Percentiles rank a stretch among this genome's conserved stretches.
Conservation (phyloP, 257 asterid species). For the Verbena officinalis region DNA sequence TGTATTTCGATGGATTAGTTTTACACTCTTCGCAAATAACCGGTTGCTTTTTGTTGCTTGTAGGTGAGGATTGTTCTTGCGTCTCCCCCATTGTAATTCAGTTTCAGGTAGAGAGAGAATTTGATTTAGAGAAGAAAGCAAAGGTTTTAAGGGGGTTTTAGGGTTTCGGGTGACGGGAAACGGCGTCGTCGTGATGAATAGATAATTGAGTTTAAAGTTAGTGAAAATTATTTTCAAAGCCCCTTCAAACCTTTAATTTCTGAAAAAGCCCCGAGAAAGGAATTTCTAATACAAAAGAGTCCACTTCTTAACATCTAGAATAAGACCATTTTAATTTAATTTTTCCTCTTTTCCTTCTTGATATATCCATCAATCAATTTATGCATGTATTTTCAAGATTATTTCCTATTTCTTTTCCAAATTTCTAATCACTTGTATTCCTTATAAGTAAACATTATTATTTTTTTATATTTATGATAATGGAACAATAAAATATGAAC, state of each 20-base stretch:
- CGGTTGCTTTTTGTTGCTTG: constrained; percentile 25
- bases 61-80: constrained; percentile 24
- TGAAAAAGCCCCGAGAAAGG: not conserved
- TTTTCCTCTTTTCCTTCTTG: too few relatives aligned
- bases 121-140: not conserved
- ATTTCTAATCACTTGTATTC: too few relatives aligned
- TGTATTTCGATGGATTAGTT: constrained; percentile 69
- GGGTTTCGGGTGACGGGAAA: constrained; percentile 17
- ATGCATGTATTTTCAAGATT: too few relatives aligned
- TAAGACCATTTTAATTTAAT: too few relatives aligned
- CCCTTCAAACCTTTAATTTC: not conserved
- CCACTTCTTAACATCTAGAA: too few relatives aligned
- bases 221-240: not conserved
- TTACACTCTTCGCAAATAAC: constrained; percentile 75
- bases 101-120: not conserved
- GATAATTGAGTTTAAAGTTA: not conserved
- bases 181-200: not conserved
- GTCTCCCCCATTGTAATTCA: constrained; percentile 38
- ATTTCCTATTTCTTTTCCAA: too few relatives aligned
- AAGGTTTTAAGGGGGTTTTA: constrained; percentile 15
- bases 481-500: too few relatives aligned
- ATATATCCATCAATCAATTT: too few relatives aligned
- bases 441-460: too few relatives aligned
- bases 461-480: too few relatives aligned
- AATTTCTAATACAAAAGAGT: not conserved